These are phyloP conservation scores for Gliomastix tumulicola DNA, from an alignment of 2,329 filamentous ascomycete genomes.

Conservation along the genomic window DNA sequence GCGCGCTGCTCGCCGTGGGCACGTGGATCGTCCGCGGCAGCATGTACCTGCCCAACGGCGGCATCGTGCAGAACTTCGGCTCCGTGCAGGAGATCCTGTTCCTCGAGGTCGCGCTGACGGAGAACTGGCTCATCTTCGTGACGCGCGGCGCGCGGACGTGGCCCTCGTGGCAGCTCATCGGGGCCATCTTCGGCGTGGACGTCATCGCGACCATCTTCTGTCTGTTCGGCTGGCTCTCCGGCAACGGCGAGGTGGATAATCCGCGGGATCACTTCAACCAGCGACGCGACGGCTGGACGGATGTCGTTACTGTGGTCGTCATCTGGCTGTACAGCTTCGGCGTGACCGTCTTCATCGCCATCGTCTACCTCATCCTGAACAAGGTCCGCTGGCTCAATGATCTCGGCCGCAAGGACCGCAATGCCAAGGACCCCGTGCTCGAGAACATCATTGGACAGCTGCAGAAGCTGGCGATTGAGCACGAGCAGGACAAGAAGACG, in stretches of 20 bases:
- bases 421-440: slow-evolving; percentile 53
- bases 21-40: slow-evolving; percentile 70
- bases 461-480: slow-evolving; percentile 55
- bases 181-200: slow-evolving; percentile 66
- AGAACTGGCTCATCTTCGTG: slow-evolving; percentile 77
- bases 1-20: slow-evolving; percentile 58
- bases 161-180: slow-evolving; percentile 68
- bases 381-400: slow-evolving; percentile 51
- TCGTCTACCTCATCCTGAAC: slow-evolving; percentile 58
- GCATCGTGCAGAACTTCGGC: slow-evolving; percentile 69
- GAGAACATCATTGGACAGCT: slow-evolving; percentile 61
- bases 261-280: slow-evolving; percentile 25
- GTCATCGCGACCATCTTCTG: slow-evolving; percentile 66
- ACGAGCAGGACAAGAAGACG: slow-evolving; percentile 41
- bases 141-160: slow-evolving; percentile 66
- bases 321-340: slow-evolving; percentile 62
- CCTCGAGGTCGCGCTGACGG: slow-evolving; percentile 64
- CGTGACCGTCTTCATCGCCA: slow-evolving; percentile 58
- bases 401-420: slow-evolving; percentile 56
- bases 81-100: slow-evolving; percentile 70
- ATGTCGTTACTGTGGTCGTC: slow-evolving; percentile 55
- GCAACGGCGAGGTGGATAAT: slow-evolving; percentile 28
- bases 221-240: slow-evolving; percentile 68
- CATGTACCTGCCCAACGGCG: slow-evolving; percentile 61
- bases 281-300: slow-evolving; percentile 30